Base-by-base conservation (phyloP, 2,329 filamentous ascomycete species). In the Diaporthe helianthi region DNA sequence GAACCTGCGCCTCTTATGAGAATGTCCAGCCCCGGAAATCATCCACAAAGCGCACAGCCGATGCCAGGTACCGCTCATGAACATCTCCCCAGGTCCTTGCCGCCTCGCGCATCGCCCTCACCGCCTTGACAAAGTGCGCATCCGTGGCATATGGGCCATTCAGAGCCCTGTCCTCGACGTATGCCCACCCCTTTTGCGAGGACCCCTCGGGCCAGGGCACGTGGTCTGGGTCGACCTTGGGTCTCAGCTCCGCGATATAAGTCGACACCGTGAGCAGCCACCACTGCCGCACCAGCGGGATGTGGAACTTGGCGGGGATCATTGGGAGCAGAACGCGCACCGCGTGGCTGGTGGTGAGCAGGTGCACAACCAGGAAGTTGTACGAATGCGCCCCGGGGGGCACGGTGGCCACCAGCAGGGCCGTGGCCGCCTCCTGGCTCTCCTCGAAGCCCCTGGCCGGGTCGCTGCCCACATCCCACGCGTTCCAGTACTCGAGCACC, bases 401-500 rank as follows among this genome's bases (percentile, higher is more conserved):
- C 2, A 89, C 86, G 3, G 88, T 89, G 7, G 87, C 84, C 5
- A 93, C 84, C 0, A 93, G 79, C 8, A 94, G 79, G 0, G 87
- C 86, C 0, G 88, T 83, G 0, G 88, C 87, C 0, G 85, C 84
- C 76, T 89, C 85, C 75, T 91, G 89, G 1, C 90, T 92, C 68
- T 92, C 86, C 69, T 89, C 86, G 76, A 98, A 97, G 75, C 94
- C 91, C 73, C 86, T 84, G n/a, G 85, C 84, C 0, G 92, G 90
- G 71, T 94, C 85, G 10, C 85, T 80, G 26, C 70, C 61, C 33
- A 97, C 84, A 12, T 85, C 83, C 94, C 94, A 98, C 3, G 92
- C 90, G 73, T 97, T 96, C 93, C 94, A 98, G 81, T 98, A 93
- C 74, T 97, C 91, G 54, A 98, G 80, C 19, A 97, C 83, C 0